These are phyloP conservation scores for Candida vaughaniae DNA, from an alignment of 805 yeast species.

Conservation along the genomic window DNA sequence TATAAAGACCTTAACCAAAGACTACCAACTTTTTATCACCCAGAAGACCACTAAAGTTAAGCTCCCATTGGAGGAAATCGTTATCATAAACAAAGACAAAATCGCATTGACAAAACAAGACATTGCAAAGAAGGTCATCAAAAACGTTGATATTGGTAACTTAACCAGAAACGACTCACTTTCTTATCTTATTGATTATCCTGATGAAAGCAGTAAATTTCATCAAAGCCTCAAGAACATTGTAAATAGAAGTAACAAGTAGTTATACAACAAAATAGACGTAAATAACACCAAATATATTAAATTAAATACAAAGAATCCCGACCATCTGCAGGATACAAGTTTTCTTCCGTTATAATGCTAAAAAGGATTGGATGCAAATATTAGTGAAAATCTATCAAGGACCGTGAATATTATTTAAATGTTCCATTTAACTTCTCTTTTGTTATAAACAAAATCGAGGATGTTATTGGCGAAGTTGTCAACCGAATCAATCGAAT, in stretches of 20 bases:
- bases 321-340: too few relatives aligned
- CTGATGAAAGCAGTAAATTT: constrained; percentile 8
- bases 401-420: too few relatives aligned
- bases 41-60: constrained; percentile 11
- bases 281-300: too few relatives aligned
- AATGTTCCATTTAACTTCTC: constrained; percentile 18
- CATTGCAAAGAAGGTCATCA: constrained; percentile 12
- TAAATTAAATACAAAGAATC: too few relatives aligned
- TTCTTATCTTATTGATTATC: constrained; percentile 14
- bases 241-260: constrained; percentile 1
- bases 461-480: constrained; percentile 16
- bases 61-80: constrained; percentile 5
- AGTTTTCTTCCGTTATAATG: too few relatives aligned
- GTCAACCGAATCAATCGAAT: constrained; percentile 17
- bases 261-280: too few relatives aligned
- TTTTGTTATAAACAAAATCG: constrained; percentile 15
- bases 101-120: constrained; percentile 11
- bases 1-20: constrained; percentile 27
- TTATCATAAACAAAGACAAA: constrained; percentile 11
- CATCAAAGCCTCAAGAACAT: constrained; percentile 7
- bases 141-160: constrained; percentile 6
- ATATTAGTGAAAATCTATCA: not conserved
- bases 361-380: constrained; percentile 5
- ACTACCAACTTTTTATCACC: constrained; percentile 8
- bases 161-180: constrained; percentile 11